Evolutionary conservation across 331 rosid genomes (phyloP).

Genomic region (Cydonia oblonga): DNA sequence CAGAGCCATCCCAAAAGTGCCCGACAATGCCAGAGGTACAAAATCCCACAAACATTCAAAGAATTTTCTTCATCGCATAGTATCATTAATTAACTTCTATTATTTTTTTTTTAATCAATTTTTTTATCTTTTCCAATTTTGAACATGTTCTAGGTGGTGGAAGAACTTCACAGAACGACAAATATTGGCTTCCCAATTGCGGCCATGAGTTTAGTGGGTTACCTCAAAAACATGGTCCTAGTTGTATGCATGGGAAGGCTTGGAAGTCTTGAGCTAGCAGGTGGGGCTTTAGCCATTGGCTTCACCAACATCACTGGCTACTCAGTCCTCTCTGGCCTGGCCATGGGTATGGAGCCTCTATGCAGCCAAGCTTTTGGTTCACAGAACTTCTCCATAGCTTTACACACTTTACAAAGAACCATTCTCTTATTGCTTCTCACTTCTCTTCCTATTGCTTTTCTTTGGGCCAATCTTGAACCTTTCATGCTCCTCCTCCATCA

Average conservation of each 20-base stretch:
- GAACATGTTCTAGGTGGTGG: constrained; percentile 33
- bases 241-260: constrained; percentile 91
- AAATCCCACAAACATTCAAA: constrained; percentile 10
- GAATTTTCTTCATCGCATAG: neutral
- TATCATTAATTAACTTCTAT: neutral
- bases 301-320: constrained; percentile 86
- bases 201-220: constrained; percentile 54
- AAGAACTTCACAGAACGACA: constrained; percentile 53
- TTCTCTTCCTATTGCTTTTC: constrained; percentile 45
- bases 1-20: constrained; percentile 51
- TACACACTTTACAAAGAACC: constrained; percentile 46
- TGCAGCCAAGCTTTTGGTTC: constrained; percentile 89
- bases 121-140: neutral
- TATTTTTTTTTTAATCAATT: neutral
- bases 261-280: constrained; percentile 79
- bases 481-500: constrained; percentile 54
- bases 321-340: constrained; percentile 71
- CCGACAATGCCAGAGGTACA: constrained; percentile 80
- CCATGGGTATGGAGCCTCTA: constrained; percentile 91
- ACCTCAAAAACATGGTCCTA: constrained; percentile 66
- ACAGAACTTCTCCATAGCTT: constrained; percentile 33
- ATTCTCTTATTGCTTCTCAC: constrained; percentile 40
- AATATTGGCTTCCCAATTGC: constrained; percentile 64
- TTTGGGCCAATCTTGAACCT: constrained; percentile 67
- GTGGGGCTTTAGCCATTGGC: constrained; percentile 85